These are phyloP conservation scores for Triticum dicoccoides DNA, from an alignment of 176 grass and related monocot species.

Conservation along the genomic window DNA sequence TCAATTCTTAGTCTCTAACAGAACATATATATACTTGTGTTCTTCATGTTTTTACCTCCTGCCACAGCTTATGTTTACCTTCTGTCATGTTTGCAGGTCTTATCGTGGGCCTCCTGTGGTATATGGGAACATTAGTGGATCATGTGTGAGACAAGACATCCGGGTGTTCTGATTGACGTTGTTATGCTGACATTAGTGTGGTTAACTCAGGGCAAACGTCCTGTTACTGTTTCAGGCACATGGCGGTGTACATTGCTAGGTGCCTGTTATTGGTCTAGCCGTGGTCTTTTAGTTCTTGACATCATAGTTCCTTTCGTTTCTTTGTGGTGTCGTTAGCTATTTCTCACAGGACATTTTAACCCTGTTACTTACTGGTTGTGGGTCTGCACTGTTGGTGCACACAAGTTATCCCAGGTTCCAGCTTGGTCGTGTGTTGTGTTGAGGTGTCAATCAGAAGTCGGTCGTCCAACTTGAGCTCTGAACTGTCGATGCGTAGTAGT, in stretches of 20 bases:
- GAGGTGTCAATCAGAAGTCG: slow-evolving; percentile 17
- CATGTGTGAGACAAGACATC: slow-evolving; percentile 25
- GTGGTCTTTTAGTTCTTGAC: slow-evolving; percentile 20
- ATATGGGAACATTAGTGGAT: slow-evolving; percentile 23
- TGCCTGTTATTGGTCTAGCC: slow-evolving; percentile 28
- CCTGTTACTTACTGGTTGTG: slow-evolving; percentile 40
- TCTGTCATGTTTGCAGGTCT: slow-evolving; percentile 34
- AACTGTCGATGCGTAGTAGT: not conserved
- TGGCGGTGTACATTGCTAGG: slow-evolving; percentile 46
- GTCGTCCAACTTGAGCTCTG: slow-evolving; percentile 15
- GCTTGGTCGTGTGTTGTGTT: slow-evolving; percentile 4
- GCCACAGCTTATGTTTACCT: not conserved
- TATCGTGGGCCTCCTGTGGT: slow-evolving; percentile 9
- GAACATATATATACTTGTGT: not conserved
- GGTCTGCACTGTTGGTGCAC: slow-evolving; percentile 20
- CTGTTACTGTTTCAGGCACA: slow-evolving; percentile 6
- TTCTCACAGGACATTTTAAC: slow-evolving; percentile 53
- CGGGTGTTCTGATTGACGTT: slow-evolving; percentile 29
- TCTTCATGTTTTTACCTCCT: not conserved
- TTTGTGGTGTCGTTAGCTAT: slow-evolving; percentile 8
- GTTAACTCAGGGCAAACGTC: slow-evolving; percentile 27
- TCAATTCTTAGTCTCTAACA: not conserved
- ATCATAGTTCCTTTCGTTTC: not conserved
- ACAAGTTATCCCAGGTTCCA: not conserved
- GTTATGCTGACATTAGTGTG: slow-evolving; percentile 35